phyloP scores from a whole-genome alignment of 306 rosid species.

The Gastrolobium villosum region DNA sequence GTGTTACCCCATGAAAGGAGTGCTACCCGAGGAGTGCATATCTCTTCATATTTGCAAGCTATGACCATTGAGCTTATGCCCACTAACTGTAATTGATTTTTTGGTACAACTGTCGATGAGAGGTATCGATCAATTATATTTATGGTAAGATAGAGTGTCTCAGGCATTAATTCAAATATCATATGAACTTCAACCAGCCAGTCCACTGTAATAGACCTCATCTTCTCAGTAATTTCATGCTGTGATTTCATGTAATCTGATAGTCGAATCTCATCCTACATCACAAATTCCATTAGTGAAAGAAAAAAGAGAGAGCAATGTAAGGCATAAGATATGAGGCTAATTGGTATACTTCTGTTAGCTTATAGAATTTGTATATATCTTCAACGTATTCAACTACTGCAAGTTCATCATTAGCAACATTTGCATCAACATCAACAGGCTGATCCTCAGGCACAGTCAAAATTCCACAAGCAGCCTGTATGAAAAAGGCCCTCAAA shows the following conservation, averaged over 20 bases:
- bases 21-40: conserved; percentile 60
- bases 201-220: conserved; percentile 68
- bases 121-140: conserved; percentile 69
- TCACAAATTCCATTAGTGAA: neutral
- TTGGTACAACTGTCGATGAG: conserved; percentile 54
- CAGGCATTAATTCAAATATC: conserved; percentile 61
- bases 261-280: conserved; percentile 49
- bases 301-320: neutral
- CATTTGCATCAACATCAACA: conserved; percentile 58
- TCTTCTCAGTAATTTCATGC: conserved; percentile 58
- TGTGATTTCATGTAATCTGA: conserved; percentile 62
- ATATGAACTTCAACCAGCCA: conserved; percentile 70
- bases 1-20: neutral
- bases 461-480: conserved; percentile 56
- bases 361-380: conserved; percentile 61
- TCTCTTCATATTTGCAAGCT: conserved; percentile 75
- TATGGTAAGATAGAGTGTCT: conserved; percentile 67
- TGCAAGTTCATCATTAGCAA: conserved; percentile 53
- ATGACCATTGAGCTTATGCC: conserved; percentile 71
- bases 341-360: conserved; percentile 53
- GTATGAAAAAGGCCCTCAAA: conserved; percentile 2
- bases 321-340: neutral
- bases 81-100: conserved; percentile 60
- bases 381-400: conserved; percentile 72
- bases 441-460: conserved; percentile 39